Conservation (phyloP, 2,329 filamentous ascomycete genomes). For the Aspergillus alliaceus region DNA sequence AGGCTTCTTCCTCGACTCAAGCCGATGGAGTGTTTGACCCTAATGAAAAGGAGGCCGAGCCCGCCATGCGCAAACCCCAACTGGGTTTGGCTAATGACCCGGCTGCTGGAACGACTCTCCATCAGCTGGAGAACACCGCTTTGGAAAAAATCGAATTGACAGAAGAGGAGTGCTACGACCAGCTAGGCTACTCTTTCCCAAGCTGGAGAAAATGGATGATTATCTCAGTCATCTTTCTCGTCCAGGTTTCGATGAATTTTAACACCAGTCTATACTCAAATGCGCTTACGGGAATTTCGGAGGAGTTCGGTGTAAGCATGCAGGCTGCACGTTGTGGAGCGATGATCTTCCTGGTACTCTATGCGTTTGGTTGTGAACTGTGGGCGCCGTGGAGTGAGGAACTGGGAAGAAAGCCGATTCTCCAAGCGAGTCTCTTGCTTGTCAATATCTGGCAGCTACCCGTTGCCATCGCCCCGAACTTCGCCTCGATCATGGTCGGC, state of each 20-base stretch:
- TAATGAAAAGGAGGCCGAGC: slow-evolving; percentile 12
- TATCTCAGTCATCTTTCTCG: slow-evolving; percentile 69
- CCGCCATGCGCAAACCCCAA: slow-evolving; percentile 10
- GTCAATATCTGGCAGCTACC: slow-evolving; percentile 77
- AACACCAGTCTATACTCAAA: slow-evolving; percentile 75
- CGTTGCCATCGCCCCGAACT: slow-evolving; percentile 72
- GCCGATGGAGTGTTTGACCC: slow-evolving; percentile 24
- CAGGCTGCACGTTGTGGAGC: slow-evolving; percentile 72
- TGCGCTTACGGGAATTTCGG: slow-evolving; percentile 62
- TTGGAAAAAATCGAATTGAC: slow-evolving; percentile 40
- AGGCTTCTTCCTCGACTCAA: slow-evolving; percentile 35
- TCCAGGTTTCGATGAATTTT: slow-evolving; percentile 77
- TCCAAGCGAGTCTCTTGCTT: slow-evolving; percentile 70
- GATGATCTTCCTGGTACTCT: slow-evolving; percentile 74
- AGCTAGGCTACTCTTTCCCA: slow-evolving; percentile 65
- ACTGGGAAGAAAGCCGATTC: slow-evolving; percentile 71
- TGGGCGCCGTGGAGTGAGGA: slow-evolving; percentile 90
- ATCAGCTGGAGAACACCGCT: slow-evolving; percentile 27
- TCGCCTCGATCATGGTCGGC: slow-evolving; percentile 68
- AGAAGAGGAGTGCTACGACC: slow-evolving; percentile 63
- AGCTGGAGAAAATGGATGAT: slow-evolving; percentile 70
- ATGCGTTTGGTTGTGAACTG: slow-evolving; percentile 83
- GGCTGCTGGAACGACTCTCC: slow-evolving; percentile 16
- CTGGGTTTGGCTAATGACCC: slow-evolving; percentile 13
- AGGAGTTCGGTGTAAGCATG: slow-evolving; percentile 66